Percentiles rank a stretch among this genome's conserved stretches.
Conservation (phyloP, 2,329 filamentous ascomycete genomes). For the Clonostachys byssicola region DNA sequence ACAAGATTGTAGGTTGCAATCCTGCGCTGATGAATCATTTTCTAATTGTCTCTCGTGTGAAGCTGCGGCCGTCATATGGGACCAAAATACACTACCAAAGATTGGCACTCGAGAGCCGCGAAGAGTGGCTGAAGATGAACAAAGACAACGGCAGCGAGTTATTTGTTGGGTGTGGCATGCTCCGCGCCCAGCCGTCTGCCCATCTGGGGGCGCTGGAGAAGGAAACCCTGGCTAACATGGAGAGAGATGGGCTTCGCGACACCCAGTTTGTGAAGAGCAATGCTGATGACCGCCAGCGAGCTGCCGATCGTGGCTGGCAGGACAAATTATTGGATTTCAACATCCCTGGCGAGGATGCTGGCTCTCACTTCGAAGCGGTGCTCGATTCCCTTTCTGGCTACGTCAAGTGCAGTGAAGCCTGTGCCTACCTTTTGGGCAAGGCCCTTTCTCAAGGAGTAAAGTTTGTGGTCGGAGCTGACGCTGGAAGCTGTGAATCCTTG, state of each 20-base stretch:
- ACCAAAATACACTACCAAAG: slow-evolving; percentile 15
- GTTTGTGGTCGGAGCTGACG: slow-evolving; percentile 14
- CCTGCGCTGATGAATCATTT: background rate
- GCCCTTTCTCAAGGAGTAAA: slow-evolving; percentile 14
- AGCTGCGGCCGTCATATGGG: slow-evolving; percentile 17
- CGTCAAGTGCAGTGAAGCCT: slow-evolving; percentile 12
- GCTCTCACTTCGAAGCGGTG: slow-evolving; percentile 11
- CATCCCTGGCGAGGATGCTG: slow-evolving; percentile 7
- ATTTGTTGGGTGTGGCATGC: slow-evolving; percentile 14
- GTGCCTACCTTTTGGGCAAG: slow-evolving; percentile 7
- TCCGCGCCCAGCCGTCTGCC: slow-evolving; percentile 13
- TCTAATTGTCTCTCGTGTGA: background rate
- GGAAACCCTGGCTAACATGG: slow-evolving; percentile 14
- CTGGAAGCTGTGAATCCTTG: slow-evolving; percentile 6
- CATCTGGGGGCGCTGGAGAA: slow-evolving; percentile 11
- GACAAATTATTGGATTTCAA: slow-evolving; percentile 13
- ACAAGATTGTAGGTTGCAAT: slow-evolving; percentile 13
- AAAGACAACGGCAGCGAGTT: slow-evolving; percentile 4
- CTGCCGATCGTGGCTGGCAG: slow-evolving; percentile 9
- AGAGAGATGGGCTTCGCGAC: slow-evolving; percentile 12
- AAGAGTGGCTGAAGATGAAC: slow-evolving; percentile 12
- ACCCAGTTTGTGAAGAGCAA: slow-evolving; percentile 14
- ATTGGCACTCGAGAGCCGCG: slow-evolving; percentile 13
- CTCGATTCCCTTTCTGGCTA: slow-evolving; percentile 14
- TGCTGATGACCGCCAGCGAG: slow-evolving; percentile 7